Evolutionary conservation across 208 protist genomes (phyloP), one percentile per base, ranked within the genome.

Genomic region (Acanthamoeba healyi): DNA sequence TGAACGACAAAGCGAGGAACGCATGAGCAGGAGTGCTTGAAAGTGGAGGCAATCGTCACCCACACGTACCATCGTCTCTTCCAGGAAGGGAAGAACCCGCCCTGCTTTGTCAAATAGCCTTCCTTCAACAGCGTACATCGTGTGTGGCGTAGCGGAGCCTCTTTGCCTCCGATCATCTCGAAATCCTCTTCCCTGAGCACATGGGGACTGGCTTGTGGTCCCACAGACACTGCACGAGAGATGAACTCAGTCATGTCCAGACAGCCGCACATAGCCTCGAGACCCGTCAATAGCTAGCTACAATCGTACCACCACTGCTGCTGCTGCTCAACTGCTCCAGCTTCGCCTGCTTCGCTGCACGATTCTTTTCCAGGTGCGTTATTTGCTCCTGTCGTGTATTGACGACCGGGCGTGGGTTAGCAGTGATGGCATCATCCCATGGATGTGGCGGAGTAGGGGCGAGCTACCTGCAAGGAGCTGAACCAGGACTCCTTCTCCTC

Each of bases 401-500:
- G 44, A 12, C 44, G n/a, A n/a, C n/a, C n/a, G n/a, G n/a, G n/a
- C n/a, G n/a, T n/a, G n/a, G n/a, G n/a, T n/a, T n/a, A n/a, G n/a
- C n/a, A n/a, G n/a, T n/a, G n/a, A n/a, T n/a, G n/a, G n/a, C n/a
- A n/a, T n/a, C n/a, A n/a, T n/a, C n/a, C 49, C 5, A 12, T 58
- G 51, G 51, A 22, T 15, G 14, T 51, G 46, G 46, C 17, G 4
- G 46, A 15, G 17, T 9, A 15, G 46, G 46, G 4, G 2, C 0
- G 54, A 24, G 54, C 15, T 38, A 74, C 65, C 65, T 79, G 70
- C 34, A 79, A 6, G 40, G 70, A 79, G 32, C 15, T 79, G 32
- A 79, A 49, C 70, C 70, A 79, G 4, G 12, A 19, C 70, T 79
- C 70, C 38, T 79, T 79, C 70, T 79, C 38, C 70, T 44, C 70